Evolutionary conservation across 2,329 filamentous ascomycete genomes (phyloP).

Genomic region (Iodosphaeria phyllophila): DNA sequence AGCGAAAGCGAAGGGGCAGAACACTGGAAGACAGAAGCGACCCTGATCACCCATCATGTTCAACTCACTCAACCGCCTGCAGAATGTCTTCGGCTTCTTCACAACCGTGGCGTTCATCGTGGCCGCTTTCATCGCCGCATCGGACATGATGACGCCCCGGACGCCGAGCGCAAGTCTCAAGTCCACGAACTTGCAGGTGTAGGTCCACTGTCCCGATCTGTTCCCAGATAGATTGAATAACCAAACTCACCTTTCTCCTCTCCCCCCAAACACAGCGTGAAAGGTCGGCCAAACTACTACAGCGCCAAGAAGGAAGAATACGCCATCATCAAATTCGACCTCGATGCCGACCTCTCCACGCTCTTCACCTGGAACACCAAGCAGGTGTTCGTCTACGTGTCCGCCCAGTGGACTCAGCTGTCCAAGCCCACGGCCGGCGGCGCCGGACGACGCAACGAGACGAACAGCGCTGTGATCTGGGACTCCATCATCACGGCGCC

Average conservation of each 20-base stretch:
- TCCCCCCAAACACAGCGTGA: conserved; percentile 36
- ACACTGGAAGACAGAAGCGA: too few relatives aligned
- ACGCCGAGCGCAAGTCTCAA: conserved; percentile 45
- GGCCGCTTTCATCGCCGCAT: conserved; percentile 61
- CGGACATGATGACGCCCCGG: conserved; percentile 54
- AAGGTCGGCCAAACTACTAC: conserved; percentile 92
- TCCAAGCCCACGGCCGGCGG: conserved; percentile 11
- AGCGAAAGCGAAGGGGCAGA: too few relatives aligned
- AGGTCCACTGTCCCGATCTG: conserved; percentile 14
- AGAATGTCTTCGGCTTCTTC: conserved; percentile 96
- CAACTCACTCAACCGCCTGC: conserved; percentile 64
- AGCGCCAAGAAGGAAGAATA: conserved; percentile 86
- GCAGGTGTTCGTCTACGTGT: conserved; percentile 91
- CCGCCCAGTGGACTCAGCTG: conserved; percentile 46
- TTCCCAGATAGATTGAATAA: background rate
- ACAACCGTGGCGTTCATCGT: conserved; percentile 80
- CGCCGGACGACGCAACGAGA: conserved; percentile 17
- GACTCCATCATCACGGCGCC: conserved; percentile 76
- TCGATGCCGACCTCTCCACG: conserved; percentile 75
- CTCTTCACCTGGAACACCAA: conserved; percentile 99
- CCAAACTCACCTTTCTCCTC: background rate
- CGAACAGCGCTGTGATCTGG: conserved; percentile 79
- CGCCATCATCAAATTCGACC: conserved; percentile 80
- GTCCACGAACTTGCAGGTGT: conserved; percentile 74
- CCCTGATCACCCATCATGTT: conserved; percentile 48